Conservation (phyloP, 2,329 filamentous ascomycete species). For the Penicillium sp. region DNA sequence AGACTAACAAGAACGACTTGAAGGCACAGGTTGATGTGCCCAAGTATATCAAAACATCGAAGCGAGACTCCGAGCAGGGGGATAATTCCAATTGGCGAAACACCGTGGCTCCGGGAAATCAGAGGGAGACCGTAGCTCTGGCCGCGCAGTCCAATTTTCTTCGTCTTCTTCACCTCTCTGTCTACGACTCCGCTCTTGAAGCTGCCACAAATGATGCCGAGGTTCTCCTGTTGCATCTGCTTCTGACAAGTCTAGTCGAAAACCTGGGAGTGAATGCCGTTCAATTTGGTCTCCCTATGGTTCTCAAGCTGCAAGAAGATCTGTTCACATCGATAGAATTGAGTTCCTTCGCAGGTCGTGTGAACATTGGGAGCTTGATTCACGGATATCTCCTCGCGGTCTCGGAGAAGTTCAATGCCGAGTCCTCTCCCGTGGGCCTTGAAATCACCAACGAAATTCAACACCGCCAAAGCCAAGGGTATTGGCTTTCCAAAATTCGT, state of each 20-base stretch:
- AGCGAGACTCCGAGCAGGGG: constrained; percentile 42
- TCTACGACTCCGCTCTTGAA: constrained; percentile 86
- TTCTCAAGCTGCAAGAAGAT: constrained; percentile 84
- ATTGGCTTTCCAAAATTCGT: constrained; percentile 76
- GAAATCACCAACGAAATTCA: constrained; percentile 75
- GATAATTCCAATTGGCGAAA: constrained; percentile 59
- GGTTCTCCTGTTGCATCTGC: constrained; percentile 72
- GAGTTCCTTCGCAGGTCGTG: constrained; percentile 62
- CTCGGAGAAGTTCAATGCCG: constrained; percentile 74
- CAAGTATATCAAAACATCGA: constrained; percentile 47
- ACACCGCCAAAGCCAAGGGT: constrained; percentile 68
- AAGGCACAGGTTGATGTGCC: constrained; percentile 61
- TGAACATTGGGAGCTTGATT: constrained; percentile 79
- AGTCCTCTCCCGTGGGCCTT: constrained; percentile 66
- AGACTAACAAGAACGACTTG: constrained; percentile 69
- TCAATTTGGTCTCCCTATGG: constrained; percentile 80
- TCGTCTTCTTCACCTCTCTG: constrained; percentile 76
- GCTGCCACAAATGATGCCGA: constrained; percentile 71
- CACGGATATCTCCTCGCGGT: constrained; percentile 87
- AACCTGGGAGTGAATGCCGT: constrained; percentile 81
- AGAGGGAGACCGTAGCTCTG: constrained; percentile 58
- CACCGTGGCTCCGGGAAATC: constrained; percentile 65
- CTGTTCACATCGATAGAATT: constrained; percentile 48
- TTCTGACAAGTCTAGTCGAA: constrained; percentile 72
- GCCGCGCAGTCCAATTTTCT: constrained; percentile 69